phyloP scores from a whole-genome alignment of 2,329 filamentous ascomycete species.

The Xylariaceae sp. region DNA sequence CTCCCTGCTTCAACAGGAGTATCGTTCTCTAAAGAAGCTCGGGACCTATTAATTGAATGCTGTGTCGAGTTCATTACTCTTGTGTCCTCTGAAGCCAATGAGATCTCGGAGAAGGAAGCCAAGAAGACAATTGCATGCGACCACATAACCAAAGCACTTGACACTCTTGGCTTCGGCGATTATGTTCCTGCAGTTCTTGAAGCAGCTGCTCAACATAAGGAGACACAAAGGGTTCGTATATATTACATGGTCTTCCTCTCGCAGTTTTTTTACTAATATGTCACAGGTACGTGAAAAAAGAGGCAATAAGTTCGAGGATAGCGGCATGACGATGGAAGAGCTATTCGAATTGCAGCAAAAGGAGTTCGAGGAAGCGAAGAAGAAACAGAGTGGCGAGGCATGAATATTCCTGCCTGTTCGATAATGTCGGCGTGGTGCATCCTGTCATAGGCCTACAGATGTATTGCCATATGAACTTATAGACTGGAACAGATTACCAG shows the following conservation, averaged over 20 bases:
- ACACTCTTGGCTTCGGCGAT: slow-evolving; percentile 89
- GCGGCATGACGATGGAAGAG: slow-evolving; percentile 89
- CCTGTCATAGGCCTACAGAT: slow-evolving; percentile 4
- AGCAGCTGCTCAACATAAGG: slow-evolving; percentile 71
- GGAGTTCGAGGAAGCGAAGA: slow-evolving; percentile 69
- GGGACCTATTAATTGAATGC: slow-evolving; percentile 95
- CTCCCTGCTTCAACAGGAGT: slow-evolving; percentile 76
- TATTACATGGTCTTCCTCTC: neutral
- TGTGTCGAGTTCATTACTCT: slow-evolving; percentile 99
- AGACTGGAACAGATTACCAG: neutral
- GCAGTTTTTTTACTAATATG: slow-evolving; percentile 18
- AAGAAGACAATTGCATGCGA: slow-evolving; percentile 99
- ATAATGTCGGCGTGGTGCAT: slow-evolving; percentile 1
- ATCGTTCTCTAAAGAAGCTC: slow-evolving; percentile 91
- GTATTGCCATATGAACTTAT: slow-evolving; percentile 2
- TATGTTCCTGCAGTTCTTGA: slow-evolving; percentile 81
- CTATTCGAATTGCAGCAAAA: slow-evolving; percentile 88
- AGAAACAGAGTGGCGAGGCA: slow-evolving; percentile 35
- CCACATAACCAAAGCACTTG: slow-evolving; percentile 93
- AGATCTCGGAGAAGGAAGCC: slow-evolving; percentile 97
- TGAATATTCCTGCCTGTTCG: slow-evolving; percentile 7
- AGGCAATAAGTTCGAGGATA: slow-evolving; percentile 94
- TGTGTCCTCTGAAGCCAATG: slow-evolving; percentile 97
- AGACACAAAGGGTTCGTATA: slow-evolving; percentile 77
- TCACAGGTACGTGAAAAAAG: slow-evolving; percentile 90